Conservation (phyloP, 352 stramenopile species). For the Globisporangium camurandrum region DNA sequence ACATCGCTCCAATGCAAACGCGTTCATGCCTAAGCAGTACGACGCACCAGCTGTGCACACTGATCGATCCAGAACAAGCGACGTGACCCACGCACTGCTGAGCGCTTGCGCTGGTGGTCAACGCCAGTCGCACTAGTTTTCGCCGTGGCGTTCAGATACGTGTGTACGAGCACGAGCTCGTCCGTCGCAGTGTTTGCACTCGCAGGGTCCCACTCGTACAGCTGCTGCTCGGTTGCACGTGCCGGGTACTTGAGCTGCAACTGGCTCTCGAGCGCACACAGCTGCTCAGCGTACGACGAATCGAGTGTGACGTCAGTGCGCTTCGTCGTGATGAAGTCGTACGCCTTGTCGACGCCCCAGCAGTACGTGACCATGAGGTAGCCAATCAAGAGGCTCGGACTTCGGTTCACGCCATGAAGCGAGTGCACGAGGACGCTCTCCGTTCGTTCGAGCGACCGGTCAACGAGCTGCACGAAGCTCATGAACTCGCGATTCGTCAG, state of each 20-base stretch:
- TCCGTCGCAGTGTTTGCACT: slow-evolving; percentile 39
- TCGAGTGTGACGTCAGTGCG: slow-evolving; percentile 80
- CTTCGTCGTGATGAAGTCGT: slow-evolving; percentile 88
- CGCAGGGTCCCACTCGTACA: slow-evolving; percentile 63
- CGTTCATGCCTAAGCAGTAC: neutral
- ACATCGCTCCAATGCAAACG: neutral
- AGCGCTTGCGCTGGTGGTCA: slow-evolving; percentile 19
- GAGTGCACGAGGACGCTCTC: slow-evolving; percentile 88
- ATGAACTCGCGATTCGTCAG: slow-evolving; percentile 84
- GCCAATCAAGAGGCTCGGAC: slow-evolving; percentile 74
- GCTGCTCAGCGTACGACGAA: slow-evolving; percentile 68
- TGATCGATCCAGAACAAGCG: slow-evolving; percentile 72
- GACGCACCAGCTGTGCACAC: slow-evolving; percentile 44
- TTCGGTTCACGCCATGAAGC: slow-evolving; percentile 73
- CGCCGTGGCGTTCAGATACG: slow-evolving; percentile 51
- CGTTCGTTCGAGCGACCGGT: slow-evolving; percentile 69
- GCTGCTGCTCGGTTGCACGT: slow-evolving; percentile 46
- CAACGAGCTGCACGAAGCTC: slow-evolving; percentile 68
- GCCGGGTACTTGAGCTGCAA: slow-evolving; percentile 37
- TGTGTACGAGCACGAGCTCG: slow-evolving; percentile 73
- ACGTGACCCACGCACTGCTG: slow-evolving; percentile 9
- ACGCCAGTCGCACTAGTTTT: slow-evolving; percentile 9
- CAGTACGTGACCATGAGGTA: slow-evolving; percentile 92
- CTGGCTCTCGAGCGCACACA: slow-evolving; percentile 57
- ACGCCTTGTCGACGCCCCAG: slow-evolving; percentile 89